Conservation (phyloP, 331 rosid genomes). For the Telfairia occidentalis region DNA sequence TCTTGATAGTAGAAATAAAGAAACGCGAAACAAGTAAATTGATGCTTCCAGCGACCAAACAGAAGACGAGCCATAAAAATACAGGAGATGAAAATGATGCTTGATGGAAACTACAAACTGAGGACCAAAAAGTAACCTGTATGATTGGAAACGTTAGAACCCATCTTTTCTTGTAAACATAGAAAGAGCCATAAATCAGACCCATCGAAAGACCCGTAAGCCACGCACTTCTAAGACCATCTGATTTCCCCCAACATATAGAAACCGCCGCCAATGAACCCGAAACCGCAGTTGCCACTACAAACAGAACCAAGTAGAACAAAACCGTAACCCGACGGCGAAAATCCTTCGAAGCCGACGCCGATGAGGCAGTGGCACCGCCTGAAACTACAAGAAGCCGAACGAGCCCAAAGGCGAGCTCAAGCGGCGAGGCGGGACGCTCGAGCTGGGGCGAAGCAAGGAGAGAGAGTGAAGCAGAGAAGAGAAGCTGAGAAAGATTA, state of each 20-base stretch:
- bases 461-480: constrained; percentile 57
- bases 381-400: constrained; percentile 40
- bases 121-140: constrained; percentile 36
- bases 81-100: not conserved
- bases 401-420: constrained; percentile 26
- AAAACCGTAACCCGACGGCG: constrained; percentile 30
- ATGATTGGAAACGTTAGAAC: constrained; percentile 73
- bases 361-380: constrained; percentile 8
- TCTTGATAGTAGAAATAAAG: not conserved
- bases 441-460: constrained; percentile 46
- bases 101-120: not conserved
- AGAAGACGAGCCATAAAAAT: not conserved
- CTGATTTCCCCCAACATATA: constrained; percentile 32
- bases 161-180: constrained; percentile 61
- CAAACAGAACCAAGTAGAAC: constrained; percentile 17
- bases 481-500: constrained; percentile 52
- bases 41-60: not conserved
- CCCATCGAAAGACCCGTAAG: constrained; percentile 52
- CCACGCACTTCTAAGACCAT: constrained; percentile 31
- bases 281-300: constrained; percentile 27
- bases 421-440: constrained; percentile 29
- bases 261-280: constrained; percentile 35
- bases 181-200: constrained; percentile 46
- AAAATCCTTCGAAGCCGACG: constrained; percentile 20
- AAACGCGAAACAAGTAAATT: not conserved